phyloP scores from a whole-genome alignment of 1,284 basidiomycete genomes.

The Volvariella volvacea region DNA sequence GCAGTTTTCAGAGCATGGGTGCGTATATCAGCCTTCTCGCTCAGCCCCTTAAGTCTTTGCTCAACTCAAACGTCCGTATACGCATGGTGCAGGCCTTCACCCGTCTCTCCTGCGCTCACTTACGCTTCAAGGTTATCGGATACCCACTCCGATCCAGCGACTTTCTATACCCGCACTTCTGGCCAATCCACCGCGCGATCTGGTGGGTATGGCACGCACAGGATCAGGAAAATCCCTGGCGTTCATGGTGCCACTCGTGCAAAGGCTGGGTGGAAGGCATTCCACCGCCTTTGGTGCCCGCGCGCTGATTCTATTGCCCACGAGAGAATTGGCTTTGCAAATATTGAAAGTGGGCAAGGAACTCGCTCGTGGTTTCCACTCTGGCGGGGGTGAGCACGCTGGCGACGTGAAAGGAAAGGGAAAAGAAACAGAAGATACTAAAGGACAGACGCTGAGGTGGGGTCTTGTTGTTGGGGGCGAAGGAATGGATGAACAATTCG shows the following conservation, averaged over 20 bases:
- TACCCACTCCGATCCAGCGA: slow-evolving; percentile 95
- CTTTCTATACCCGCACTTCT: slow-evolving; percentile 85
- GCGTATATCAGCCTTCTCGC: slow-evolving; percentile 18
- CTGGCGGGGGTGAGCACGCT: slow-evolving; percentile 51
- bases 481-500: slow-evolving; percentile 93
- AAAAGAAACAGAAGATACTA: slow-evolving; percentile 20
- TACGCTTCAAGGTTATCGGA: slow-evolving; percentile 89
- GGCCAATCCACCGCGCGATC: slow-evolving; percentile 82
- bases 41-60: slow-evolving; percentile 1
- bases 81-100: slow-evolving; percentile 58
- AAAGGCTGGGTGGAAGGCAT: slow-evolving; percentile 81
- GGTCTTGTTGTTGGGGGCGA: slow-evolving; percentile 95
- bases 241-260: slow-evolving; percentile 90
- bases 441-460: slow-evolving; percentile 79
- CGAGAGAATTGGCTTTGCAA: slow-evolving; percentile 92
- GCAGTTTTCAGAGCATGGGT: slow-evolving; percentile 89
- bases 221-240: slow-evolving; percentile 98
- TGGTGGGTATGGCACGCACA: slow-evolving; percentile 98
- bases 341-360: slow-evolving; percentile 94
- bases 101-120: slow-evolving; percentile 82
- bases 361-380: slow-evolving; percentile 73
- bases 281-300: slow-evolving; percentile 79
- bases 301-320: slow-evolving; percentile 86
- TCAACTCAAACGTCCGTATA: slow-evolving; percentile 7
- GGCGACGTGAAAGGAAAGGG: slow-evolving; percentile 46